Base-by-base conservation (phyloP, 495 filamentous ascomycete species). In the Hypoxylon cercidicola region DNA sequence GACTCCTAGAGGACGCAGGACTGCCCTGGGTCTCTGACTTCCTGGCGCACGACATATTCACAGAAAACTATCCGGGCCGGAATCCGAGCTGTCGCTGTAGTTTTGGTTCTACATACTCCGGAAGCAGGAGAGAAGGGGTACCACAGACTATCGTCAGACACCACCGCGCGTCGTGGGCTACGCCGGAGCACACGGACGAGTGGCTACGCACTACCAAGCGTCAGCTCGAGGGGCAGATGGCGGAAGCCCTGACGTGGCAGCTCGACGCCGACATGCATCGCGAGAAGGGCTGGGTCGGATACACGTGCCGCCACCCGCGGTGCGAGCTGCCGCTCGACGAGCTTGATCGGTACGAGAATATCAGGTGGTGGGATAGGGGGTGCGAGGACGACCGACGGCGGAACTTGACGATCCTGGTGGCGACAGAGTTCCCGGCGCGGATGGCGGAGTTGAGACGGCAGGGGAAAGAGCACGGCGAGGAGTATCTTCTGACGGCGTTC, bases 21-120 rank as follows among this genome's bases (percentile, higher is more conserved):
- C 55, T 78, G 2, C 71, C 68, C 6, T 79, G 77, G 77, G 47
- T 74, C 0, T 76, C 77, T 15, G 75, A 79, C 21, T 78, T 79
- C 51, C 68, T 69, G 18, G 63, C 72, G 18, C 68, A 72, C 43
- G 74, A 78, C 53, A 68, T 79, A 16, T 78, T 77, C 47, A 37
- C 48, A 7, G 45, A 62, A 11, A 34, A 62, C 3, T 78, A 78
- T 51, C 66, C 74, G 4, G 76, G 76, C 0, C 68, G 64, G 32
- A 45, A 19, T 20, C 62, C 41, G 21, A 60, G 34, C 16, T 47
- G 55, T 15, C 48, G 62, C 5, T 66, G 61, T 15, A 65, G 65
- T 16, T 55, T 66, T 9, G 48, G 40, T 4, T 39, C 50, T 7
- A 40, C 50, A 2, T 23, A 15, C 1, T 44, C 21, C 13, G 48